Percentiles rank a stretch among this genome's conserved stretches.
Conservation (phyloP, 176 grass and related monocot species). For the Oryza brachyantha region DNA sequence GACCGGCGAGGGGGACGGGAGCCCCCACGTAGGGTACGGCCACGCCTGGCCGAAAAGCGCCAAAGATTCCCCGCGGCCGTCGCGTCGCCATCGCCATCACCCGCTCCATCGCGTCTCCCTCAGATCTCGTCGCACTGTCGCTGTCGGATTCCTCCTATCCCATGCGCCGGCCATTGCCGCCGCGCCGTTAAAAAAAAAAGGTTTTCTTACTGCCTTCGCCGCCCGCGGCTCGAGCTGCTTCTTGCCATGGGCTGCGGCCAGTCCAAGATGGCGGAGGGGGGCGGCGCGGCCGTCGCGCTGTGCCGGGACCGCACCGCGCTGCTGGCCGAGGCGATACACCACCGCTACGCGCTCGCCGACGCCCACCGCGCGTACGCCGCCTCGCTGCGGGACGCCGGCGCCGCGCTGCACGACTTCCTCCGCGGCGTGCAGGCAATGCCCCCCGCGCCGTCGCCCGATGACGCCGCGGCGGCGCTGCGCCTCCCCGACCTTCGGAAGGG, state of each 20-base stretch:
- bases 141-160: too few species aligned
- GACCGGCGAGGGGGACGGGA: too few species aligned
- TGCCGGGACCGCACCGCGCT: slow-evolving; percentile 49
- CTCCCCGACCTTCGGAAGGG: slow-evolving; percentile 46
- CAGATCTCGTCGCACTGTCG: too few species aligned
- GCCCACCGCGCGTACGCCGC: slow-evolving; percentile 56
- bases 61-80: background rate
- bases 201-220: background rate
- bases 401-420: slow-evolving; percentile 53
- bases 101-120: too few species aligned
- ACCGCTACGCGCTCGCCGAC: slow-evolving; percentile 65
- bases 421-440: slow-evolving; percentile 1
- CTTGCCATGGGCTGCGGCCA: slow-evolving; percentile 61
- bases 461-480: background rate
- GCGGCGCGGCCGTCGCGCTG: slow-evolving; percentile 37
- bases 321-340: slow-evolving; percentile 57
- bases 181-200: background rate
- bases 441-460: background rate
- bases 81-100: background rate
- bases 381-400: slow-evolving; percentile 41
- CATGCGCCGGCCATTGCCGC: too few species aligned
- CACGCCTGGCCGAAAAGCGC: background rate
- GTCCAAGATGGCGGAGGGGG: slow-evolving; percentile 45
- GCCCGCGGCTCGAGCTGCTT: too few species aligned
- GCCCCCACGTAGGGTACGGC: too few species aligned